A percentile compares a stretch with the other conserved stretches of the same genome.
phyloP scores from a whole-genome alignment of 2,329 filamentous ascomycete species.

The Aureobasidium lini region DNA sequence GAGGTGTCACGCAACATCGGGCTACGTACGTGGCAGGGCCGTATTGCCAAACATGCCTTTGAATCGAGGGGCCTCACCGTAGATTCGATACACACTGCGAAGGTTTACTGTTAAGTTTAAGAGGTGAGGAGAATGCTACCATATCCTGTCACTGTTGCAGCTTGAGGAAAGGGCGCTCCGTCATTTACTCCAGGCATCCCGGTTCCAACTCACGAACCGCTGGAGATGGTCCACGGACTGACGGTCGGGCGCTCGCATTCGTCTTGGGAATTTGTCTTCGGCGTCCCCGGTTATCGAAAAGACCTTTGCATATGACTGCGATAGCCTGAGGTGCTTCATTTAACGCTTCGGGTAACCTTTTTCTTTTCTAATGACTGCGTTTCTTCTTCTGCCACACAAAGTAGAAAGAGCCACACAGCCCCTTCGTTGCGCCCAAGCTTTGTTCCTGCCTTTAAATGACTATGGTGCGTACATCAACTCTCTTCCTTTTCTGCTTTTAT shows the following conservation, averaged over 20 bases:
- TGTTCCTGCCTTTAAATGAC: background rate
- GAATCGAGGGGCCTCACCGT: background rate
- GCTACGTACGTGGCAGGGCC: conserved; percentile 1
- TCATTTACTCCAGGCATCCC: background rate
- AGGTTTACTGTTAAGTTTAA: background rate
- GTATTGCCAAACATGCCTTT: background rate
- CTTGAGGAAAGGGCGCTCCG: background rate
- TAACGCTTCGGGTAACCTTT: conserved; percentile 5
- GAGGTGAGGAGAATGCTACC: conserved; percentile 3
- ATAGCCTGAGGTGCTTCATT: conserved; percentile 8
- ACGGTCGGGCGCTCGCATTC: background rate
- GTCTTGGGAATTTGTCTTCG: background rate
- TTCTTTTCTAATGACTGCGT: background rate
- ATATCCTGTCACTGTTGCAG: background rate
- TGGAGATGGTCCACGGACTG: background rate
- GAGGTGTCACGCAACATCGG: background rate
- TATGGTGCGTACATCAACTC: background rate
- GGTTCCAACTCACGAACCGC: background rate
- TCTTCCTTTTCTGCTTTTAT: background rate
- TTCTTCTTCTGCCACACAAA: background rate
- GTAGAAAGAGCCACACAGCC: background rate
- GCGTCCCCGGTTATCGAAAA: background rate
- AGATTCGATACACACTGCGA: background rate
- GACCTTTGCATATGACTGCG: background rate
- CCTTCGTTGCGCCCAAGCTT: background rate